These are phyloP conservation scores for Leptographium lundbergii DNA, from an alignment of 2,329 filamentous ascomycete species.

Conservation along the genomic window DNA sequence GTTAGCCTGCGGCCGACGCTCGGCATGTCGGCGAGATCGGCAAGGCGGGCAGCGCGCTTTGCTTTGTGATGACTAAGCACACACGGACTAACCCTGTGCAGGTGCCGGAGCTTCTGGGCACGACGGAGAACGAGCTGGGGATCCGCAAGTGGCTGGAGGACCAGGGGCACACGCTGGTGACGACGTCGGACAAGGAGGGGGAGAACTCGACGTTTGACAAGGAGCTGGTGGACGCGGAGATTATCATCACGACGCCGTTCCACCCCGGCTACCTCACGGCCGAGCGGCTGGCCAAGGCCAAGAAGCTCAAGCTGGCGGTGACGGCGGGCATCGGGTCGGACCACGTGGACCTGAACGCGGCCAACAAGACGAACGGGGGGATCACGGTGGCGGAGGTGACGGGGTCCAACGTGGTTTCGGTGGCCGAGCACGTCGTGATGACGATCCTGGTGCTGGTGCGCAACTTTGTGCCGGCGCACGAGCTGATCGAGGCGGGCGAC, in stretches of 20 bases:
- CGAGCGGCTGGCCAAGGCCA: constrained; percentile 91
- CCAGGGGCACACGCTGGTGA: constrained; percentile 90
- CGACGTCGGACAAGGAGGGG: constrained; percentile 94
- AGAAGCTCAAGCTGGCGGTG: constrained; percentile 96
- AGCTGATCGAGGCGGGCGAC: constrained; percentile 76
- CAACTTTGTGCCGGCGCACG: constrained; percentile 97
- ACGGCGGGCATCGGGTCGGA: constrained; percentile 97
- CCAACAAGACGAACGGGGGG: constrained; percentile 97
- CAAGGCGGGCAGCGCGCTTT: no score
- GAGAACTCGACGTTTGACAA: constrained; percentile 87
- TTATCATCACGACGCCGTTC: constrained; percentile 99
- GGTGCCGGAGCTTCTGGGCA: constrained; percentile 77
- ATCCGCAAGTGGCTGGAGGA: constrained; percentile 96
- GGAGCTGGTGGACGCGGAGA: constrained; percentile 90
- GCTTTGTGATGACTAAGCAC: no score
- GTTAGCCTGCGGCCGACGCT: no score
- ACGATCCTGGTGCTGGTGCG: constrained; percentile 91
- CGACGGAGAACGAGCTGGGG: constrained; percentile 96
- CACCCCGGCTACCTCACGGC: constrained; percentile 96
- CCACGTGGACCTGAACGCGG: constrained; percentile 92
- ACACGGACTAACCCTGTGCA: not conserved
- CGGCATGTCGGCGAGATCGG: no score
- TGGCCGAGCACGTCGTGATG: constrained; percentile 98
- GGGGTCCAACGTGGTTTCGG: constrained; percentile 94
- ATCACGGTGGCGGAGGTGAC: constrained; percentile 96